phyloP scores from a whole-genome alignment of 306 rosid species.

The Dicorynia guianensis region DNA sequence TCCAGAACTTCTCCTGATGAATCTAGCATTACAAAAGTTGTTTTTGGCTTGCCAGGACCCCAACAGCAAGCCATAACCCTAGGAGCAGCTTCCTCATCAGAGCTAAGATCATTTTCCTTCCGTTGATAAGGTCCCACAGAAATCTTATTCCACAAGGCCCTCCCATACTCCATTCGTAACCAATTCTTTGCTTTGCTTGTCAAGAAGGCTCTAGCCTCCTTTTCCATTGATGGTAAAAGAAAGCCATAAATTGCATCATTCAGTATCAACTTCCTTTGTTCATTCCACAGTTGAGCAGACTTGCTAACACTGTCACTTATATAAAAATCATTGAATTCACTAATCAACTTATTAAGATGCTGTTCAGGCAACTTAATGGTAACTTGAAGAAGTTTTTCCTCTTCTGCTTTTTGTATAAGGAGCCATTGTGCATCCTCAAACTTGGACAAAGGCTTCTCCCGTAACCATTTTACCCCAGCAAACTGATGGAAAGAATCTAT shows the following conservation, averaged over 20 bases:
- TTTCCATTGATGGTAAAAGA: slow-evolving; percentile 94
- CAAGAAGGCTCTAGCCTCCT: slow-evolving; percentile 86
- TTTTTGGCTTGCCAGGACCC: slow-evolving; percentile 97
- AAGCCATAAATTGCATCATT: slow-evolving; percentile 84
- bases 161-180: slow-evolving; percentile 90
- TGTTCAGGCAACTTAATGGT: slow-evolving; percentile 88
- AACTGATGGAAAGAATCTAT: slow-evolving; percentile 93
- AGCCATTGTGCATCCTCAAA: slow-evolving; percentile 98
- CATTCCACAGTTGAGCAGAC: slow-evolving; percentile 98
- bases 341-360: slow-evolving; percentile 70
- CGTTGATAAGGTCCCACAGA: slow-evolving; percentile 94
- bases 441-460: slow-evolving; percentile 81
- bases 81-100: slow-evolving; percentile 94
- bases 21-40: slow-evolving; percentile 97
- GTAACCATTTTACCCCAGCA: slow-evolving; percentile 89
- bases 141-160: slow-evolving; percentile 85
- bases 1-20: slow-evolving; percentile 94
- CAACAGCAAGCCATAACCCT: slow-evolving; percentile 99
- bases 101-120: slow-evolving; percentile 81
- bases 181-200: slow-evolving; percentile 79
- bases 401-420: slow-evolving; percentile 97
- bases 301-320: slow-evolving; percentile 97
- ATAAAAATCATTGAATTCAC: slow-evolving; percentile 86
- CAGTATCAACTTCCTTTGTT: slow-evolving; percentile 90
- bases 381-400: slow-evolving; percentile 90